Conservation (phyloP, 2,329 filamentous ascomycete species). For the Verticillium nubilum region DNA sequence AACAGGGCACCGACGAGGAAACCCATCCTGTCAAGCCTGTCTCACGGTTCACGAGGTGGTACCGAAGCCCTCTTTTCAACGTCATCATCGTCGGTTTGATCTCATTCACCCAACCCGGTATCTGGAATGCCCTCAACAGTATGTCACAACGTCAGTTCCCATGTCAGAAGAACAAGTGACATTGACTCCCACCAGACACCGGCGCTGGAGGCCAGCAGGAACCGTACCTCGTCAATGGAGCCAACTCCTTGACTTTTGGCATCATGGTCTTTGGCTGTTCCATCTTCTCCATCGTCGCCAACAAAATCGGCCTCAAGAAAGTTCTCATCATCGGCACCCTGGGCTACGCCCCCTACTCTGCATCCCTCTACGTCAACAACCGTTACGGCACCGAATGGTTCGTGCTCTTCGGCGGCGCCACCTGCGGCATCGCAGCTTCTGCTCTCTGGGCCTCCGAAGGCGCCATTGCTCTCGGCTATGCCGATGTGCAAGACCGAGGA, state of each 20-base stretch:
- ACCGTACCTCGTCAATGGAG: conserved; percentile 63
- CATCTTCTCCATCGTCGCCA: conserved; percentile 31
- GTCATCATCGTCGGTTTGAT: conserved; percentile 37
- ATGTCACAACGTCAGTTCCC: conserved; percentile 1
- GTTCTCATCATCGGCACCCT: conserved; percentile 35
- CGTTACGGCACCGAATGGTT: conserved; percentile 37
- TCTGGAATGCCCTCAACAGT: conserved; percentile 41
- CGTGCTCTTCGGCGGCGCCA: conserved; percentile 33
- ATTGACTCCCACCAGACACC: conserved; percentile 11
- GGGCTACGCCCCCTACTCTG: conserved; percentile 37
- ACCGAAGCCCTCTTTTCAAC: conserved; percentile 40
- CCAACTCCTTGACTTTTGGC: conserved; percentile 64
- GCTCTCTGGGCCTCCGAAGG: conserved; percentile 26
- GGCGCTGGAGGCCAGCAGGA: conserved; percentile 62
- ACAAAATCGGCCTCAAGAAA: conserved; percentile 27
- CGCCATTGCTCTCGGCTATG: conserved; percentile 23
- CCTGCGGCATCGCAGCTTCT: conserved; percentile 32
- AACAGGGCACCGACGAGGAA: not conserved
- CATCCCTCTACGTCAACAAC: conserved; percentile 37
- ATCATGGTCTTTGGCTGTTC: conserved; percentile 41
- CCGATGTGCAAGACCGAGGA: conserved; percentile 37
- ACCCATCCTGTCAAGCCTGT: conserved; percentile 14
- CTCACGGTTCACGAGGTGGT: conserved; percentile 26
- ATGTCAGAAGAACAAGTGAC: not conserved
- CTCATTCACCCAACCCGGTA: conserved; percentile 38